Evolutionary conservation across 257 asterid species (phyloP).

Genomic region (Nicotiana attenuata): DNA sequence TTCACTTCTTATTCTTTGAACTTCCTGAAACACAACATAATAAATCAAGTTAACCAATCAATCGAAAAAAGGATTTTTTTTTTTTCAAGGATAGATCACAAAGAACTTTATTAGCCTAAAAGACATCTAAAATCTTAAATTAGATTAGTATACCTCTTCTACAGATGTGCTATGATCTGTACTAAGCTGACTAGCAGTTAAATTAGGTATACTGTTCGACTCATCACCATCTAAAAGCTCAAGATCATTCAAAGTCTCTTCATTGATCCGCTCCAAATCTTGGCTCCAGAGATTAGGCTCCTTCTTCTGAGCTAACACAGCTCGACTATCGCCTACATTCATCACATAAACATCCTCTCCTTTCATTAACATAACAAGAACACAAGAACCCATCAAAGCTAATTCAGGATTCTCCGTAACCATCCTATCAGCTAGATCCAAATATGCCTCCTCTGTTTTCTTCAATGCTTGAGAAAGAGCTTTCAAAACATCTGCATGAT

Average conservation of each 20-base stretch:
- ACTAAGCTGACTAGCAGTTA: conserved; percentile 72
- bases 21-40: conserved; percentile 48
- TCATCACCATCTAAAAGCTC: conserved; percentile 57
- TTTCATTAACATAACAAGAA: conserved; percentile 90
- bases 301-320: conserved; percentile 65
- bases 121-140: neutral
- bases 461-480: conserved; percentile 70
- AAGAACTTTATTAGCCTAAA: neutral
- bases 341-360: conserved; percentile 87
- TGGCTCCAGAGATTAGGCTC: conserved; percentile 96
- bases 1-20: conserved; percentile 59
- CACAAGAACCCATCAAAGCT: conserved; percentile 96
- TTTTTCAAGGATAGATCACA: neutral
- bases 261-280: conserved; percentile 88
- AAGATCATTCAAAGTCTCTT: conserved; percentile 73
- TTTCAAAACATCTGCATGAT: conserved; percentile 67
- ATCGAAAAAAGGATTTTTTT: neutral
- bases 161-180: conserved; percentile 85
- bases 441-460: conserved; percentile 77
- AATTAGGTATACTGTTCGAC: conserved; percentile 30
- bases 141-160: conserved; percentile 49
- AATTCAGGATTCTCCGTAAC: conserved; percentile 85
- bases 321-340: conserved; percentile 98
- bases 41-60: conserved; percentile 9
- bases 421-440: conserved; percentile 79